phyloP scores from a whole-genome alignment of 768 basidiomycete species.

The Tulasnella sp. region DNA sequence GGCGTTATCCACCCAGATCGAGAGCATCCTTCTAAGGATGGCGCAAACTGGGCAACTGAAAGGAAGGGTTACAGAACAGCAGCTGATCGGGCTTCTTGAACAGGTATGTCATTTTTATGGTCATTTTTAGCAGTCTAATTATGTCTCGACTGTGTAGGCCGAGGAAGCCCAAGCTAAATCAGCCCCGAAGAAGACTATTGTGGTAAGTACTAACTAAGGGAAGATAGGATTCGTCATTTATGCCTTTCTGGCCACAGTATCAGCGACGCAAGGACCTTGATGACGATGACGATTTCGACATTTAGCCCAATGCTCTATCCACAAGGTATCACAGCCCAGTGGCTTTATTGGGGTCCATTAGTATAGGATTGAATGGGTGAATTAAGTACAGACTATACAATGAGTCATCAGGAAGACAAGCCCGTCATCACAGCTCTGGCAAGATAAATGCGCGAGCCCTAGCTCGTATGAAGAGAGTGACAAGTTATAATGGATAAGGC shows the following conservation, averaged over 20 bases:
- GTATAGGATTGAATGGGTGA: too few relatives aligned
- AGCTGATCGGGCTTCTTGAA: constrained; percentile 74
- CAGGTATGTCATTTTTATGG: constrained; percentile 39
- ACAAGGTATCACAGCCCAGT: too few relatives aligned
- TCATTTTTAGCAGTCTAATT: constrained; percentile 27
- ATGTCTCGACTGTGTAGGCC: background rate
- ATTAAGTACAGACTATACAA: too few relatives aligned
- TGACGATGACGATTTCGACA: constrained; percentile 47
- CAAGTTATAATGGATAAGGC: too few relatives aligned
- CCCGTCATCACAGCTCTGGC: too few relatives aligned
- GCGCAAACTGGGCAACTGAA: constrained; percentile 71
- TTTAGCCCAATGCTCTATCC: too few relatives aligned
- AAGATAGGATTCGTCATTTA: background rate
- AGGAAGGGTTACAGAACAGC: constrained; percentile 60
- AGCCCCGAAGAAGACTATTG: constrained; percentile 5
- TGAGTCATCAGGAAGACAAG: too few relatives aligned
- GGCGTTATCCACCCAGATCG: constrained; percentile 66
- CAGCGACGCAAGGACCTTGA: constrained; percentile 47
- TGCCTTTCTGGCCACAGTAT: constrained; percentile 29
- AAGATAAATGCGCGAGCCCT: too few relatives aligned
- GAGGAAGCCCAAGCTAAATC: background rate
- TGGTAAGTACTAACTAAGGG: constrained; percentile 7
- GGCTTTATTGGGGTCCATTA: too few relatives aligned
- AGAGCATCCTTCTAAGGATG: constrained; percentile 65
- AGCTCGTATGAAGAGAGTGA: too few relatives aligned